Evolutionary conservation across 192 early-diverging fungal species (phyloP), one percentile per base, ranked within the genome.

Genomic region (Backusella macrospora): DNA sequence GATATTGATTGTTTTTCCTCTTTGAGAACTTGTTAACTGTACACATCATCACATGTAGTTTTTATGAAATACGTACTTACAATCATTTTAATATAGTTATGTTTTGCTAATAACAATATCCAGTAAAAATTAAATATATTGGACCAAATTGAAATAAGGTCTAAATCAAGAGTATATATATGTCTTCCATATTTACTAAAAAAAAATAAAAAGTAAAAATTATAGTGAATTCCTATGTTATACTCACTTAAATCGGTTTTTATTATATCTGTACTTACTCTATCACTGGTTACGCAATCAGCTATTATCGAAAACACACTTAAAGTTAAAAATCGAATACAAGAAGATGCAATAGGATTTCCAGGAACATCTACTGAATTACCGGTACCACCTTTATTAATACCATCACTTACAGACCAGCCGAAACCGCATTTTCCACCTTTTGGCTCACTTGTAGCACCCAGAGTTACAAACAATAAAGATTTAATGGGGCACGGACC

Each of bases 401-500:
- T 3, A 59, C 3, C 52, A 59, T 59, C 52, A 13, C 0, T 59
- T 12, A 23, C 21, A 23, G 52, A 59, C 21, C 52, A 59, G 52
- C 12, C 26, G 9, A 59, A 59, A 10, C 52, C 21, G 8, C 52
- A 23, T n/a, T 59, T 59, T 26, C 52, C 52, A 26, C 52, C 52
- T 59, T 59, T 59, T 9, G 52, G 52, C 21, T 59, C 52, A 59
- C 52, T 59, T 59, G 18, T 59, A 23, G 52, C 52, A 59, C 52
- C 52, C 21, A 59, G 52, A 59, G 18, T 26, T 26, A 2, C 52
- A 59, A 21, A 26, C 52, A 21, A 59, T 12, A 59, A 59, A 4
- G 52, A 59, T 21, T 9, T 9, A 26, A 59, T 26, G 21, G 52
- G 52, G 0, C 52, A 59, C 10, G 52, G 52, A 5, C 52, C 52